A percentile compares a stretch with the other conserved stretches of the same genome.
Conservation (phyloP, 352 stramenopile genomes). For the Phytophthora litchii region DNA sequence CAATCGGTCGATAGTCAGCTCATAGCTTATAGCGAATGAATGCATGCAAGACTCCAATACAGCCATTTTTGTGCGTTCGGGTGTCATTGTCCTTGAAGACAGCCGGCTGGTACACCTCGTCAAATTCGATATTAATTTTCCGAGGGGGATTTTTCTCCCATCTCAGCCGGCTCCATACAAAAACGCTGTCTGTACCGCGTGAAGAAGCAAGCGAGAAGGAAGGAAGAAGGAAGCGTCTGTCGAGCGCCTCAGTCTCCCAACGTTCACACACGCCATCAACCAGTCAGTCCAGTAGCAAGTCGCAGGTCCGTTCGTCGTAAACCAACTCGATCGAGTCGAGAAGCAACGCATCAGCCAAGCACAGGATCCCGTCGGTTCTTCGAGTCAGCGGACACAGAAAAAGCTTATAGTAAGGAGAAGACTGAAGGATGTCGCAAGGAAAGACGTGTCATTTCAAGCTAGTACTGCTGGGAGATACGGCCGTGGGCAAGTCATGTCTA, state of each 20-base stretch:
- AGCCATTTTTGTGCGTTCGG: constrained; percentile 14
- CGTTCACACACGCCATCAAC: constrained; percentile 9
- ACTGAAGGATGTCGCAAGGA: constrained; percentile 73
- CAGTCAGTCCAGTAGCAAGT: background rate
- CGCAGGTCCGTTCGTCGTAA: background rate
- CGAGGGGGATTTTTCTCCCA: constrained; percentile 29
- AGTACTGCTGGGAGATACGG: constrained; percentile 99
- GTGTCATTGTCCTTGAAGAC: background rate
- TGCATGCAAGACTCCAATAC: constrained; percentile 11
- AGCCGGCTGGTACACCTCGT: background rate
- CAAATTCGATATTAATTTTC: constrained; percentile 27
- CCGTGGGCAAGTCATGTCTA: constrained; percentile 99
- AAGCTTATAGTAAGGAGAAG: constrained; percentile 13
- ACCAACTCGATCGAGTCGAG: background rate
- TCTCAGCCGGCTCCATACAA: constrained; percentile 37
- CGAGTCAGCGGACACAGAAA: constrained; percentile 21
- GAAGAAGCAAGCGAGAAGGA: constrained; percentile 39
- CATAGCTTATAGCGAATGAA: constrained; percentile 1
- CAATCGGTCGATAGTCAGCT: constrained; percentile 15
- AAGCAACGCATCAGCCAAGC: constrained; percentile 15
- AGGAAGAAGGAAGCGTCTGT: constrained; percentile 28
- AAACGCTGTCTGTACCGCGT: constrained; percentile 35
- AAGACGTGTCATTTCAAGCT: constrained; percentile 98
- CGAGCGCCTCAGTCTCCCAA: constrained; percentile 16
- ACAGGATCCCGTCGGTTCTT: constrained; percentile 12